phyloP scores from a whole-genome alignment of 768 basidiomycete genomes.

The Rhizopogon vinicolor region DNA sequence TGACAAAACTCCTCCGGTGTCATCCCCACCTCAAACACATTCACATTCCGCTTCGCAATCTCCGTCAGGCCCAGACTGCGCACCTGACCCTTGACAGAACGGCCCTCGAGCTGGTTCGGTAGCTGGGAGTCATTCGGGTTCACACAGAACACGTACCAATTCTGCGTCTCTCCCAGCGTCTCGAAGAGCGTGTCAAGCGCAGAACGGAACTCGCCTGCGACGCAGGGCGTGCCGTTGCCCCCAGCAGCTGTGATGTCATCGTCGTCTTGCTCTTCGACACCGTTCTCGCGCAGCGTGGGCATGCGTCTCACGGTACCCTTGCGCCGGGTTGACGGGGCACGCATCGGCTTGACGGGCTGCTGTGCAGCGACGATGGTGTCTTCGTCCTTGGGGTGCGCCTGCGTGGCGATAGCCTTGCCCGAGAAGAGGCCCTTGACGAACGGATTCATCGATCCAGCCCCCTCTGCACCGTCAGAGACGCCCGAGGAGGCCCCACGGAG shows the following conservation, averaged over 20 bases:
- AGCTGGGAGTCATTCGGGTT: conserved; percentile 95
- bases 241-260: conserved; percentile 24
- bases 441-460: conserved; percentile 79
- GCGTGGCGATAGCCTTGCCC: conserved; percentile 83
- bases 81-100: conserved; percentile 90
- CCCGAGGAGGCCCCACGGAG: conserved; percentile 51
- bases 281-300: conserved; percentile 29
- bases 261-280: conserved; percentile 39
- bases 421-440: conserved; percentile 92
- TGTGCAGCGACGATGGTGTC: conserved; percentile 95
- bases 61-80: conserved; percentile 75
- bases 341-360: conserved; percentile 91
- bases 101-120: conserved; percentile 89
- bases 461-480: conserved; percentile 48
- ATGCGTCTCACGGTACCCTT: conserved; percentile 66
- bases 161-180: conserved; percentile 83
- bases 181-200: conserved; percentile 84
- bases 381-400: conserved; percentile 88
- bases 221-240: conserved; percentile 51
- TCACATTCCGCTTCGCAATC: conserved; percentile 61
- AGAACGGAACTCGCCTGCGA: conserved; percentile 84
- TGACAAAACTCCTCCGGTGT: conserved; percentile 82
- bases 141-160: conserved; percentile 90
- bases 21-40: conserved; percentile 81
- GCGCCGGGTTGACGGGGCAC: conserved; percentile 83